A percentile compares a stretch with the other conserved stretches of the same genome.
These are phyloP conservation scores for Ceratobasidium sp. DNA, from an alignment of 1,284 basidiomycete genomes.

Conservation along the genomic window DNA sequence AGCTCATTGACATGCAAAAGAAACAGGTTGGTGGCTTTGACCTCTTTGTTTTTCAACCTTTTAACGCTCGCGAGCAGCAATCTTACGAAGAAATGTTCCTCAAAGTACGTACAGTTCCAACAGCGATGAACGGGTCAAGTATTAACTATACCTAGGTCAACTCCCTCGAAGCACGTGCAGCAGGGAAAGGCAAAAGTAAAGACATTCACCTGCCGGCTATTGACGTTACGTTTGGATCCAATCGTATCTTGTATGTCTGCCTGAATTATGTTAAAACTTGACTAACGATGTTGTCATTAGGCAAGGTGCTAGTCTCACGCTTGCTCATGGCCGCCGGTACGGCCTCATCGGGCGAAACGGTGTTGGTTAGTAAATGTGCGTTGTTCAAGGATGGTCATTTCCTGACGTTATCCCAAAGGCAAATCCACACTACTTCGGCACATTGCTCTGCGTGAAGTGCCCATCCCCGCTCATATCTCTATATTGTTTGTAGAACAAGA, in stretches of 20 bases:
- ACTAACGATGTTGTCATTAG: slow-evolving; percentile 55
- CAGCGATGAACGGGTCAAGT: too few species aligned
- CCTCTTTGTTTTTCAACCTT: background rate
- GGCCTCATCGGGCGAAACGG: slow-evolving; percentile 87
- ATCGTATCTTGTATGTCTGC: slow-evolving; percentile 86
- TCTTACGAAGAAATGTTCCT: slow-evolving; percentile 99
- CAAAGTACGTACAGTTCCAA: slow-evolving; percentile 64
- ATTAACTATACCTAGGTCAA: slow-evolving; percentile 75
- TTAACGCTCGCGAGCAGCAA: slow-evolving; percentile 67
- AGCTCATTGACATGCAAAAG: slow-evolving; percentile 90
- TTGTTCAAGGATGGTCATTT: background rate
- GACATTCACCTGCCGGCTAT: slow-evolving; percentile 96
- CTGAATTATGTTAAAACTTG: slow-evolving; percentile 48
- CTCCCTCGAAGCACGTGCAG: slow-evolving; percentile 83
- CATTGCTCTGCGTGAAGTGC: slow-evolving; percentile 94
- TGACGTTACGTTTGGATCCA: slow-evolving; percentile 94
- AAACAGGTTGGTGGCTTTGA: slow-evolving; percentile 70
- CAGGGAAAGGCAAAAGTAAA: slow-evolving; percentile 93
- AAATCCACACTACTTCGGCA: slow-evolving; percentile 98
- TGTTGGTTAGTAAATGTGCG: slow-evolving; percentile 50
- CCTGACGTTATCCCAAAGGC: slow-evolving; percentile 77
- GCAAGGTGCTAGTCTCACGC: slow-evolving; percentile 84
- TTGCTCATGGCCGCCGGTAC: slow-evolving; percentile 89
- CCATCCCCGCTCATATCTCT: slow-evolving; percentile 92
- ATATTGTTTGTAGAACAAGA: slow-evolving; percentile 99